Evolutionary conservation across 345 rosid genomes (phyloP), one percentile per base, ranked within the genome.

Genomic region (Eucalyptus rudis): DNA sequence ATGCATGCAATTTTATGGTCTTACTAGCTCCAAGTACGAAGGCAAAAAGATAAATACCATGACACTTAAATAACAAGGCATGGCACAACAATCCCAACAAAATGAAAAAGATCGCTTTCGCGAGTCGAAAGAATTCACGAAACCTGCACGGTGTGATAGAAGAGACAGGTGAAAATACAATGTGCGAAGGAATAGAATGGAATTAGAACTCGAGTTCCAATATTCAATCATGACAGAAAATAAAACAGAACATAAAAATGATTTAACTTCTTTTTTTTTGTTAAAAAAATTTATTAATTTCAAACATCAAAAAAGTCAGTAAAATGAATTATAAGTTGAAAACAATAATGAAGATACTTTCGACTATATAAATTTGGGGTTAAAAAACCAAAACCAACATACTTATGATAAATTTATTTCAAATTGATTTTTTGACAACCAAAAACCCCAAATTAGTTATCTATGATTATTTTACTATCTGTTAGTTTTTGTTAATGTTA

Each of bases 341-440:
- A 52, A 52, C 4, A 52, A 52, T 52, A 52, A 52, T 19, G 58
- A 52, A 2, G 71, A 62, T 29, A 6, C 31, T 27, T 29, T 62
- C 33, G 33, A 62, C n/a, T 13, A 62, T 6, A 62, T 62, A 62
- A 62, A 62, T 52, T 52, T 52, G 2, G 58, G 4, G 58, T 52
- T 52, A 19, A 52, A 19, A 52, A 52, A 52, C 4, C 4, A 0
- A 52, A 52, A 52, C 10, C 24, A 1, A 52, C 3, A 52, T 1
- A 7, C 4, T 52, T 52, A 4, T 52, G 0, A 52, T 52, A 52
- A 19, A 52, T 19, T 19, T 52, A 52, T 52, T 52, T 19, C 2
- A 52, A 52, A 7, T 0, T 2, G 2, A 52, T 19, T 19, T 19
- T 52, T 52, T 52, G 0, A 52, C 9, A 4, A 52, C 4, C 24